Evolutionary conservation across 1,284 basidiomycete genomes (phyloP), one percentile per base, ranked within the genome.

Genomic region (Sporisorium graminicola): DNA sequence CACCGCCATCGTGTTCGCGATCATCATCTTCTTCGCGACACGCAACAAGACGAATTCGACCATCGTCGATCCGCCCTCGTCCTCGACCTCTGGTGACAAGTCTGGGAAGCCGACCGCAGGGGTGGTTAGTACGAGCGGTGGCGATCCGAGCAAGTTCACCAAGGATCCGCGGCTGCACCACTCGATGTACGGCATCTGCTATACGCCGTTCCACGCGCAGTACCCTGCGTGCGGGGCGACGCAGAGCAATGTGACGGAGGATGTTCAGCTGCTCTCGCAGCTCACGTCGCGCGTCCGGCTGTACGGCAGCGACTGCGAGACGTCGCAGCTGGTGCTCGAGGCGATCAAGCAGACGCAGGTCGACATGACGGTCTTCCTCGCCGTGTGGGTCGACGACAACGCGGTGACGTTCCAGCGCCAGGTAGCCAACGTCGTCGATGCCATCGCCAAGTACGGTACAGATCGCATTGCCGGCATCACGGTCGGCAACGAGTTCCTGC

Each of bases 301-400:
- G 40, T 85, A 84, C 72, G 85, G 85, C 10, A 71, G 84, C 87
- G 90, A 89, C 70, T 90, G 89, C 80, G 88, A 89, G 74, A 87
- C 87, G 44, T 88, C 88, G 3, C 86, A 87, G 14, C 77, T 89
- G 24, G 87, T 89, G 2, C 88, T 94, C 40, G 90, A 93, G 76
- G 93, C 93, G 0, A 93, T 99, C 84, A 88, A 92, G 82, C 90
- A 91, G 80, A 96, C 94, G 54, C 93, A 96, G 86, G 93, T 94
- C 59, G 89, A 96, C 86, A 89, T 98, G 90, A 88, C 87, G 12
- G 92, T 98, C 16, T 97, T 88, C 86, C 88, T 94, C n/a, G 95
- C 91, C 31, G 93, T 93, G 80, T 98, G 83, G 79, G 91, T 86
- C 20, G 89, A 88, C 57, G 90, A 92, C 73, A 90, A 92, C 67